Percentiles rank a stretch among this genome's conserved stretches.
phyloP scores from a whole-genome alignment of 345 rosid genomes.

The Isatis tinctoria region DNA sequence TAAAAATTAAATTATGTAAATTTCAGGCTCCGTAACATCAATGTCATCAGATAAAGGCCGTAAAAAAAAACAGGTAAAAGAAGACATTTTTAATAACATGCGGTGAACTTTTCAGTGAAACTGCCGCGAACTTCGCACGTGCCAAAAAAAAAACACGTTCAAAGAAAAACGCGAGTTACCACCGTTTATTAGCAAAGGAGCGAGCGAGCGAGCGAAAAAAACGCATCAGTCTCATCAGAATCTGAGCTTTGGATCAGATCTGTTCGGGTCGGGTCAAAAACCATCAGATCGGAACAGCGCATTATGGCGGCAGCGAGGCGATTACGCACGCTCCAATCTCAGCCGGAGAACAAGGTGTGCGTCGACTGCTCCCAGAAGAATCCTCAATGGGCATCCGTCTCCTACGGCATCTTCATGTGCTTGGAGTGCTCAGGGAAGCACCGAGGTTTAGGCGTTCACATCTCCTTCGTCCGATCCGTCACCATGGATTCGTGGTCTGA shows the following conservation, averaged over 20 bases:
- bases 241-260: slow-evolving; percentile 26
- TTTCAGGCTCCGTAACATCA: no score
- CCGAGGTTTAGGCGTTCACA: slow-evolving; percentile 97
- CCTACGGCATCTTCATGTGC: slow-evolving; percentile 97
- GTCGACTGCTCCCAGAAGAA: slow-evolving; percentile 96
- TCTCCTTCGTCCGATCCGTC: slow-evolving; percentile 97
- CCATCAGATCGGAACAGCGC: slow-evolving; percentile 5
- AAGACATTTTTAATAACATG: neutral
- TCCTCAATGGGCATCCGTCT: slow-evolving; percentile 99
- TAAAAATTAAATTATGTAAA: no score
- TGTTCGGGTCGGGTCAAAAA: slow-evolving; percentile 5
- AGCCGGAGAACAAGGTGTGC: slow-evolving; percentile 77
- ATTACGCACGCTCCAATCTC: slow-evolving; percentile 82
- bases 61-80: no score
- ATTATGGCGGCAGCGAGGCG: slow-evolving; percentile 74
- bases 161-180: neutral
- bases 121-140: slow-evolving; percentile 23
- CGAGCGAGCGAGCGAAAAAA: neutral
- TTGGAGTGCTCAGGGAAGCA: slow-evolving; percentile 99
- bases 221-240: slow-evolving; percentile 1
- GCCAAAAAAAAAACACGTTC: slow-evolving; percentile 5
- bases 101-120: neutral
- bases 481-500: slow-evolving; percentile 99
- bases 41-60: no score
- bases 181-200: neutral